These are phyloP conservation scores for Plantago rigida DNA, from an alignment of 305 asterid genomes.

Conservation along the genomic window DNA sequence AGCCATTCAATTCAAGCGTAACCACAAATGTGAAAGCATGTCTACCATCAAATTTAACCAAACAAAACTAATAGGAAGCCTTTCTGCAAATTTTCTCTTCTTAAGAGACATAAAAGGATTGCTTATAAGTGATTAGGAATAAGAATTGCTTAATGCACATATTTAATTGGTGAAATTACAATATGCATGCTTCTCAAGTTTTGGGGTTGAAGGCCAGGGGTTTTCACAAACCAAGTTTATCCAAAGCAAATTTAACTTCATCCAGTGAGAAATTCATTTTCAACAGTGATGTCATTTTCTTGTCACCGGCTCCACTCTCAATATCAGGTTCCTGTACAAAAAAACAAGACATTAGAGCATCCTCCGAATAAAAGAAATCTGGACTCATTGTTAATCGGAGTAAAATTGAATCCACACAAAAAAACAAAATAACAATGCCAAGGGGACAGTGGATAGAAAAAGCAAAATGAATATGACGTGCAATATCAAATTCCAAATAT, in stretches of 20 bases:
- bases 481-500: too few species aligned
- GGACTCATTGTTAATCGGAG: not conserved
- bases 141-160: too few species aligned
- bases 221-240: constrained; percentile 65
- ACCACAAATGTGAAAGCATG: not conserved
- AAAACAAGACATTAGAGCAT: constrained; percentile 20
- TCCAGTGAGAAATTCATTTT: constrained; percentile 68
- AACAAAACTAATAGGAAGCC: not conserved
- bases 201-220: constrained; percentile 20
- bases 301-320: constrained; percentile 32
- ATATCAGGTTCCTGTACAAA: constrained; percentile 57
- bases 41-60: not conserved
- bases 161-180: not conserved
- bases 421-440: not conserved
- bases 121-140: too few species aligned
- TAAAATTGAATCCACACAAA: not conserved
- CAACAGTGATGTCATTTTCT: constrained; percentile 50
- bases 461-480: not conserved
- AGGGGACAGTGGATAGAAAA: not conserved
- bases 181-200: constrained; percentile 26
- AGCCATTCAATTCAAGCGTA: constrained; percentile 3
- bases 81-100: constrained; percentile 4
- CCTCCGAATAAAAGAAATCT: not conserved
- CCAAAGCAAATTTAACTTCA: constrained; percentile 68
- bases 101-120: not conserved